Percentiles rank a stretch among this genome's conserved stretches.
These are phyloP conservation scores for Penicillium verrucosum DNA, from an alignment of 2,329 filamentous ascomycete species.

Conservation along the genomic window DNA sequence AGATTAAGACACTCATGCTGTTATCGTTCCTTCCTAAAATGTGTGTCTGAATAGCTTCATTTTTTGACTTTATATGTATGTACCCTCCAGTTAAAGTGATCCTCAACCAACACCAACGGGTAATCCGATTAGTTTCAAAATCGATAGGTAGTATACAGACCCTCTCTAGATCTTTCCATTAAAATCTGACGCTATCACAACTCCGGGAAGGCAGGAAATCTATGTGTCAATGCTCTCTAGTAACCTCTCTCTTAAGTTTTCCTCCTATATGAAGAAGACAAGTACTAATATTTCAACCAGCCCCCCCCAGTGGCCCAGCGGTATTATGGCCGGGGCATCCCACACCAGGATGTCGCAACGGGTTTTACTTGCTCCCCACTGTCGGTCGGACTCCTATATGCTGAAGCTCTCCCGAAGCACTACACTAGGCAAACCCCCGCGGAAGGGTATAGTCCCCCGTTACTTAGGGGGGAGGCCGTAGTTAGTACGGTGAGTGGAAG, in stretches of 20 bases:
- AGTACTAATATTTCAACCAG: background rate
- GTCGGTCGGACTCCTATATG: background rate
- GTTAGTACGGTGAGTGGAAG: background rate
- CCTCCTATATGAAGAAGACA: background rate
- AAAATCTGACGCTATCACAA: background rate
- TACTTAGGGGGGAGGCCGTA: background rate
- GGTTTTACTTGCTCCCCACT: background rate
- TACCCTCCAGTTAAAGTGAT: background rate
- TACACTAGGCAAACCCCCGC: background rate
- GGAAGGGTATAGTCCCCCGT: background rate
- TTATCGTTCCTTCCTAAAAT: background rate
- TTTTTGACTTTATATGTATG: background rate
- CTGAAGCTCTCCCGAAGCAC: background rate
- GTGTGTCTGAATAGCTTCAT: background rate
- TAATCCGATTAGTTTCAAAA: background rate
- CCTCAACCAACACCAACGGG: background rate
- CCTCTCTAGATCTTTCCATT: accelerated
- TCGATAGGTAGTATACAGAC: accelerated
- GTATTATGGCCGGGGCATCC: background rate
- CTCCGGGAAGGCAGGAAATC: accelerated
- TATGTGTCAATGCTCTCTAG: too few species aligned
- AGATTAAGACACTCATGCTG: too few species aligned
- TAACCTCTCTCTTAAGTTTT: background rate
- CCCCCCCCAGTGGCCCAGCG: background rate
- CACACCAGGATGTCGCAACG: background rate